Base-by-base conservation (phyloP, 2,329 filamentous ascomycete genomes). In the Microcera coccophila region DNA sequence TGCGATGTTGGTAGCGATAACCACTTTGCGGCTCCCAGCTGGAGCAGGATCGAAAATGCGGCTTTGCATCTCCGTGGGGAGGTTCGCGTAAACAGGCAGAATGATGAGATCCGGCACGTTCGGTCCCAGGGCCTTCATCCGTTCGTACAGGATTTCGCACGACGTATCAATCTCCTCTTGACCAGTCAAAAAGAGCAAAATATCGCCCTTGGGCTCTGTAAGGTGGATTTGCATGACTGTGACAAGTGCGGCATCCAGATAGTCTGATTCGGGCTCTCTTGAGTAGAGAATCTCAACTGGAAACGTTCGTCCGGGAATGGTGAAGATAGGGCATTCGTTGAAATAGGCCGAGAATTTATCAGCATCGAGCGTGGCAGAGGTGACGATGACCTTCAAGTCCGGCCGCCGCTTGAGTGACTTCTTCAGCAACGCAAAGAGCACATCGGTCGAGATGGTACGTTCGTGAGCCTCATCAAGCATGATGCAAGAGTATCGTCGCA, bases 381-480 rank as follows among this genome's bases (percentile, higher is more conserved):
- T 98, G 48, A 97, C 90, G 58, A 98, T 97, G 35, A 98, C 74
- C 64, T 95, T 95, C 52, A 98, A 73, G 59, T 98, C 93, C 1
- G 86, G 82, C 38, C 93, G 76, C 50, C 86, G 76, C 64, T 90
- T 90, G 16, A 96, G 66, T 0, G 93, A 91, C 71, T 97, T 95
- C 67, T 98, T 98, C 36, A 98, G 70, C 44, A 98, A 68, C 1
- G 89, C 91, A 63, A 98, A 97, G 3, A 98, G 75, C 3, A 98
- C 89, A 67, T 98, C 93, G 0, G 93, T 98, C 0, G 91, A 81
- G 55, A 98, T 95, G 0, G 93, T 98, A 46, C 93, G 83, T 64
- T 98, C 93, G 80, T 98, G 93, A 4, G 93, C 93, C 63, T 98
- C 93, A 63, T 98, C 93, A 56, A 98, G 77, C 84, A 98, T 98